Conservation (phyloP, 345 rosid species). For the Melaleuca alternifolia region DNA sequence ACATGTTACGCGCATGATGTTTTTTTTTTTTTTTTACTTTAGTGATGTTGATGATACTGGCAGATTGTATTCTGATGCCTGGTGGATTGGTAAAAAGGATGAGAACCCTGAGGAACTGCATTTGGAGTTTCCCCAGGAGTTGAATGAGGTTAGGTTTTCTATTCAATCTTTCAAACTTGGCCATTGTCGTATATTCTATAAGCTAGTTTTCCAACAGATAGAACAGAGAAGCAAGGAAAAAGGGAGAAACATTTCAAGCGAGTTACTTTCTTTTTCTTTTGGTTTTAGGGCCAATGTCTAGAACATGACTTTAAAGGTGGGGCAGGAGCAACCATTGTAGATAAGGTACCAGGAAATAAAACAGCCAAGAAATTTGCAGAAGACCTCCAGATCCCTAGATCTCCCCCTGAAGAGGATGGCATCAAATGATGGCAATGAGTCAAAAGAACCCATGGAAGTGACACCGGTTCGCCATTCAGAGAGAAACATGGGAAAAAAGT, state of each 20-base stretch:
- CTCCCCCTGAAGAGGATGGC: conserved; percentile 31
- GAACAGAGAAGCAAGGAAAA: not conserved
- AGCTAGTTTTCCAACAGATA: not conserved
- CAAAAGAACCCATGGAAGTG: conserved; percentile 32
- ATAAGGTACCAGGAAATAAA: conserved; percentile 16
- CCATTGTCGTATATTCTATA: not conserved
- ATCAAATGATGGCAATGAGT: conserved; percentile 27
- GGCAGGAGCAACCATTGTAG: conserved; percentile 37
- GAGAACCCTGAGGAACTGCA: conserved; percentile 76
- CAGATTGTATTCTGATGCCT: conserved; percentile 89
- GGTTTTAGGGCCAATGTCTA: conserved; percentile 36
- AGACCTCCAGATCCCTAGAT: conserved; percentile 24
- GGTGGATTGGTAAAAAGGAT: conserved; percentile 93
- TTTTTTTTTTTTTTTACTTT: not conserved
- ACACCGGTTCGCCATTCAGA: conserved; percentile 58
- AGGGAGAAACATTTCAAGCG: not conserved
- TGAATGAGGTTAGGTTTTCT: conserved; percentile 45
- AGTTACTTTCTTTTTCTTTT: not conserved
- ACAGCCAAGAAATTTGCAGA: conserved; percentile 25
- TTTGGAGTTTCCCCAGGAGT: conserved; percentile 69
- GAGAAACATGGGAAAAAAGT: conserved; percentile 62
- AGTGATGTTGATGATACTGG: not conserved
- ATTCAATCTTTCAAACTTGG: not conserved
- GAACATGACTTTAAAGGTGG: conserved; percentile 73
- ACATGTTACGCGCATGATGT: not conserved